These are phyloP conservation scores for Apiotrichum veenhuisii DNA, from an alignment of 1,284 basidiomycete species.

Conservation along the genomic window DNA sequence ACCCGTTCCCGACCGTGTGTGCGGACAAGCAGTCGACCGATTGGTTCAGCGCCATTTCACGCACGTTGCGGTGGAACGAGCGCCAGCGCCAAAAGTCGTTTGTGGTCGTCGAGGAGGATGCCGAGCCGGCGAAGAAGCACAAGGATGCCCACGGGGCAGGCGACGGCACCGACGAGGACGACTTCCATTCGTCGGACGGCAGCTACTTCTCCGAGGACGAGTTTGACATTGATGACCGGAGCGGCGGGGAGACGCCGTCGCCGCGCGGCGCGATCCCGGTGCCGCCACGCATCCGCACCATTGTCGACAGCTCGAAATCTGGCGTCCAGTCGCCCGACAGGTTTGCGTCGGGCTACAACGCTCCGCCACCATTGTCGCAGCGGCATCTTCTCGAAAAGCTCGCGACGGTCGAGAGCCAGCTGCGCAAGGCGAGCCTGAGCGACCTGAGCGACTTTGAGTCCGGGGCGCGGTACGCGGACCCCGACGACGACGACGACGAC, in stretches of 20 bases:
- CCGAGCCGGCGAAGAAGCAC: conserved; percentile 4
- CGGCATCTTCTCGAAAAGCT: conserved; percentile 44
- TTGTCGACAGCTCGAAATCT: conserved; percentile 17
- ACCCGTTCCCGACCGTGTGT: conserved; percentile 98
- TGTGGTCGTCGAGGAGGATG: conserved; percentile 87
- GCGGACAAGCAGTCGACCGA: conserved; percentile 95
- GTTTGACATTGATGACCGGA: conserved; percentile 84
- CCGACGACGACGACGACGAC: conserved; percentile 1
- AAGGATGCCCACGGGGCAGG: conserved; percentile 39
- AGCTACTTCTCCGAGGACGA: conserved; percentile 58
- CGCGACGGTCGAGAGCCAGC: conserved; percentile 17
- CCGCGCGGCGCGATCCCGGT: conserved; percentile 15
- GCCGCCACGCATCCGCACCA: conserved; percentile 1
- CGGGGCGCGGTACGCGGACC: neutral
- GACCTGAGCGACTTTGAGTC: neutral
- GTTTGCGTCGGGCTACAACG: conserved; percentile 63
- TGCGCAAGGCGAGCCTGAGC: conserved; percentile 1
- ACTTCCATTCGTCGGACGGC: conserved; percentile 47
- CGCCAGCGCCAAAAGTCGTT: conserved; percentile 95
- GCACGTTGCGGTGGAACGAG: conserved; percentile 98
- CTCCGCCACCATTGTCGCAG: conserved; percentile 57
- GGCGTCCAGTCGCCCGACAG: conserved; percentile 72
- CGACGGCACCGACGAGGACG: conserved; percentile 51
- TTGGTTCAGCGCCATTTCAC: conserved; percentile 95
- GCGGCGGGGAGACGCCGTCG: conserved; percentile 31